Evolutionary conservation across 257 asterid genomes (phyloP).

Genomic region (Thymus mandschuricus): DNA sequence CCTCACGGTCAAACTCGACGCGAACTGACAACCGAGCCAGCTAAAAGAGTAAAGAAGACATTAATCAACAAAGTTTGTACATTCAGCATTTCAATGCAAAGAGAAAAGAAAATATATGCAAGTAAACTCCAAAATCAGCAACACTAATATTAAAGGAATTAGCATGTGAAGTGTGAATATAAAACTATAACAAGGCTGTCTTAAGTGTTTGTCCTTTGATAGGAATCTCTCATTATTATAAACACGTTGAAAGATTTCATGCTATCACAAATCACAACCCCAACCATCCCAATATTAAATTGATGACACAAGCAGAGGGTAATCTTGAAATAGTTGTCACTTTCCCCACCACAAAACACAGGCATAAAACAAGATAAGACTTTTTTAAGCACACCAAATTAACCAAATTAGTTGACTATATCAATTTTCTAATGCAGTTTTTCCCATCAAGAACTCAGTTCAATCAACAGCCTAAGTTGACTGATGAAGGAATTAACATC

Average conservation of each 20-base stretch:
- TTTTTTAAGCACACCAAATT: conserved; percentile 40
- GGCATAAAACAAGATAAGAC: conserved; percentile 51
- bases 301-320: conserved; percentile 40
- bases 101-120: conserved; percentile 14
- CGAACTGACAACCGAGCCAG: conserved; percentile 49
- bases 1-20: conserved; percentile 56
- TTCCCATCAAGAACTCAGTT: conserved; percentile 21
- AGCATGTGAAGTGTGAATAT: conserved; percentile 77
- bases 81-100: conserved; percentile 39
- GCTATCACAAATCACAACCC: conserved; percentile 39
- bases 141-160: conserved; percentile 42
- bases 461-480: conserved; percentile 21
- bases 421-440: conserved; percentile 15
- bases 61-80: conserved; percentile 46
- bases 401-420: conserved; percentile 33
- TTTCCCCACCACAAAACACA: conserved; percentile 47
- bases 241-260: conserved; percentile 50
- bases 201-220: conserved; percentile 52
- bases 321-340: conserved; percentile 44
- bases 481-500: conserved; percentile 20
- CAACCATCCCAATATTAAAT: conserved; percentile 39
- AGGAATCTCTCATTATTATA: conserved; percentile 62
- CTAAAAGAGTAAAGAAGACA: conserved; percentile 44
- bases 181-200: conserved; percentile 52
- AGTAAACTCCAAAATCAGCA: conserved; percentile 42